These are phyloP conservation scores for Salicornia ramosissima DNA, from an alignment of 148 eudicot genomes.

Conservation along the genomic window DNA sequence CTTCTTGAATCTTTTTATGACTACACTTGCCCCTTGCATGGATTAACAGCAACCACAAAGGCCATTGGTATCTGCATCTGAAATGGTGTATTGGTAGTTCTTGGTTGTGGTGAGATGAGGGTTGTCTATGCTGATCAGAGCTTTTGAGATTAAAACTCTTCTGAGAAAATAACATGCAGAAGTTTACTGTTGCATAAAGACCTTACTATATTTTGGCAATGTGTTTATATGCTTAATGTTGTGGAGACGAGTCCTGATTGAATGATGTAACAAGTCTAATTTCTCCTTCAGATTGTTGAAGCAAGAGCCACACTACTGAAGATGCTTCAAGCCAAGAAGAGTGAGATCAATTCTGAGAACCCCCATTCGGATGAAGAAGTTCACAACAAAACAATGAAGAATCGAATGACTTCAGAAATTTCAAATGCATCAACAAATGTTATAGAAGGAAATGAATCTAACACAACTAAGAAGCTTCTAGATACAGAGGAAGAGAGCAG, in stretches of 20 bases:
- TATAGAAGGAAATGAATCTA: slow-evolving; percentile 14
- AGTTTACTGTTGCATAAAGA: background rate
- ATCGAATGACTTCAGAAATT: slow-evolving; percentile 7
- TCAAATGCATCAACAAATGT: slow-evolving; percentile 15
- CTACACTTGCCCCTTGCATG: too few relatives aligned
- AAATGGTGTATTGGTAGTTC: background rate
- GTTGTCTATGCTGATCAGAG: background rate
- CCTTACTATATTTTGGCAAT: background rate
- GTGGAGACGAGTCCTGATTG: background rate
- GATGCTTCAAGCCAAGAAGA: slow-evolving; percentile 40
- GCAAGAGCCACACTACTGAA: slow-evolving; percentile 43
- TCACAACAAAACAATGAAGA: slow-evolving; percentile 9
- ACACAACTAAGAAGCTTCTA: slow-evolving; percentile 2
- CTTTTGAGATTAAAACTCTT: background rate
- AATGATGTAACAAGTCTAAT: slow-evolving; percentile 2
- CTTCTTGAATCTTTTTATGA: too few relatives aligned
- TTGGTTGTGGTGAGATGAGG: background rate
- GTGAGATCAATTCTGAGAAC: slow-evolving; percentile 28
- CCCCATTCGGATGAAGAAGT: slow-evolving; percentile 11
- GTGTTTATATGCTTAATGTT: background rate
- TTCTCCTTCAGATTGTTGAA: slow-evolving; percentile 45
- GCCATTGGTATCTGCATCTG: background rate
- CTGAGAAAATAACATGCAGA: background rate
- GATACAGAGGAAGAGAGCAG: slow-evolving; percentile 1
- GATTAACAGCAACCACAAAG: background rate